Conservation (phyloP, 805 yeast genomes). For the Maudiozyma saulgeensis region DNA sequence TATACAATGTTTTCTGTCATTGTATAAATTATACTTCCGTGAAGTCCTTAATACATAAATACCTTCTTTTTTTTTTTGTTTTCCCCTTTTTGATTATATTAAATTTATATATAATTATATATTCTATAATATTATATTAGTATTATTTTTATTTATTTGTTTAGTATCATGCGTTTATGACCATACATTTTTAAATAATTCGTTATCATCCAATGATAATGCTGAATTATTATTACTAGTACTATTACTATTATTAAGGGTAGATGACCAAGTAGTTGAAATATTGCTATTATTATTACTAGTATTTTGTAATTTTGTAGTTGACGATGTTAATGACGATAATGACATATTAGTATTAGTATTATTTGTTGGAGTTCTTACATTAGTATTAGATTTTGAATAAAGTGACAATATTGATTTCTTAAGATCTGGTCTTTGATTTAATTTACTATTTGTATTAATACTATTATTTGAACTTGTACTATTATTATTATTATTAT, state of each 20-base stretch:
- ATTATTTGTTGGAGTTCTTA: not conserved
- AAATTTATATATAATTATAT: not conserved
- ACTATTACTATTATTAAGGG: conserved; percentile 1
- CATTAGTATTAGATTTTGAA: conserved; percentile 39
- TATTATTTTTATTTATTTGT: not conserved
- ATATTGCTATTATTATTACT: not conserved
- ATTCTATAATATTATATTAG: not conserved
- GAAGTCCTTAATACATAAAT: not conserved
- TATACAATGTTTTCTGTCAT: not conserved
- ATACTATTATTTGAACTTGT: conserved; percentile 4
- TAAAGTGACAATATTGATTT: conserved; percentile 86
- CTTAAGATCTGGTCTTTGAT: conserved; percentile 72
- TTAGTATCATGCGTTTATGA: conserved; percentile 22
- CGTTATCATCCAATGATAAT: conserved; percentile 43
- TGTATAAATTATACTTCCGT: conserved; percentile 1
- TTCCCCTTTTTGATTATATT: no score
- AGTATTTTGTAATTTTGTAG: not conserved
- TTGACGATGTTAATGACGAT: not conserved
- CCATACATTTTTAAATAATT: conserved; percentile 65
- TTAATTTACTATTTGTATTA: conserved; percentile 10
- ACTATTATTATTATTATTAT: not conserved
- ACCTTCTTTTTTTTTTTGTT: not conserved
- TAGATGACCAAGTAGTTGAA: not conserved
- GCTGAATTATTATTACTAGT: conserved; percentile 10
- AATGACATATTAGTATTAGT: not conserved